Conservation (phyloP, 441 rosid species). For the Adansonia rubrostipa region DNA sequence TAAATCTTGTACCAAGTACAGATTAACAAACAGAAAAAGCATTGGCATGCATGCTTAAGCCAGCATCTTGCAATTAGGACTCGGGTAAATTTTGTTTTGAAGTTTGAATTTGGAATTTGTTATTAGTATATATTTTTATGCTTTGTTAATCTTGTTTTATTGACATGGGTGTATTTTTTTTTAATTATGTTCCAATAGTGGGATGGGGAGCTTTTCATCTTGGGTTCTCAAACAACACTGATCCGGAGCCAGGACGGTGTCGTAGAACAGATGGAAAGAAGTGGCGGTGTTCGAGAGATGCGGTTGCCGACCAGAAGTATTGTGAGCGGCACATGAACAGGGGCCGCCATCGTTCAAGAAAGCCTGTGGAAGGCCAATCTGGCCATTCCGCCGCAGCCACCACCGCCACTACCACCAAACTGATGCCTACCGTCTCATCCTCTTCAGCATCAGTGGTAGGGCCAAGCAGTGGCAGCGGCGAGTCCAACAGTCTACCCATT, state of each 20-base stretch:
- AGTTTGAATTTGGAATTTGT: not conserved
- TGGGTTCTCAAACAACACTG: constrained; percentile 52
- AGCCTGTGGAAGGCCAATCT: constrained; percentile 84
- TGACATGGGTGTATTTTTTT: not conserved
- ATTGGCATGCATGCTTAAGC: not conserved
- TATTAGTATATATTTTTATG: not conserved
- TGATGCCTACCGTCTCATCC: constrained; percentile 41
- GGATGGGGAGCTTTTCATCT: constrained; percentile 71
- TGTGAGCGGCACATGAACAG: constrained; percentile 85
- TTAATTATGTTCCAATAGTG: constrained; percentile 34
- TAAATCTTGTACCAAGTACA: not conserved
- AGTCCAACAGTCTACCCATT: constrained; percentile 39
- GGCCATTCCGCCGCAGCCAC: constrained; percentile 54
- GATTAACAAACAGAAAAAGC: not conserved
- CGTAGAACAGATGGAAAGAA: constrained; percentile 90
- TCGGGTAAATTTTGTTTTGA: not conserved
- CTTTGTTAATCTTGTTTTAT: not conserved
- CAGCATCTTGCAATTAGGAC: not conserved
- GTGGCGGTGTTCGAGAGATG: constrained; percentile 89
- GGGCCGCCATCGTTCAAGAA: constrained; percentile 95
- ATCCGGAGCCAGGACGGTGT: constrained; percentile 82
- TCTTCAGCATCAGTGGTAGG: constrained; percentile 33
- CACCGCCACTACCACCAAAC: constrained; percentile 26
- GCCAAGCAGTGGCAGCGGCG: constrained; percentile 35
- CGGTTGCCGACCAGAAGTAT: constrained; percentile 77